Evolutionary conservation across 2,329 filamentous ascomycete genomes (phyloP).

Genomic region (Hypomyces perniciosus): DNA sequence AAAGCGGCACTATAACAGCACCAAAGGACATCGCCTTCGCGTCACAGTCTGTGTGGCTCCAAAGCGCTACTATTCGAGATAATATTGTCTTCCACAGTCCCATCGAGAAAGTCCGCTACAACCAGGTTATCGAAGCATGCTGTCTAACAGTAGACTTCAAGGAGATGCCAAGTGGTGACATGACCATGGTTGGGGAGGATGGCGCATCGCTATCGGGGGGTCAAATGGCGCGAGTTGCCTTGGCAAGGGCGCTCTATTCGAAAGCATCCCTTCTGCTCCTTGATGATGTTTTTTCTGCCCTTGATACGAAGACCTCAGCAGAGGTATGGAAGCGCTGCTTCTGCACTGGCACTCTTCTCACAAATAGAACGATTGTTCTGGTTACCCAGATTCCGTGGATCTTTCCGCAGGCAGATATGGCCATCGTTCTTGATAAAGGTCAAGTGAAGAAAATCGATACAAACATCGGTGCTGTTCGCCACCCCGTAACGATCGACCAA

Average conservation of each 20-base stretch:
- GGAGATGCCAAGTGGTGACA: conserved; percentile 44
- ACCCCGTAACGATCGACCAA: conserved; percentile 18
- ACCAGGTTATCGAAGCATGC: conserved; percentile 48
- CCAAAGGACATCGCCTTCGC: conserved; percentile 48
- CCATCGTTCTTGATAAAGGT: conserved; percentile 39
- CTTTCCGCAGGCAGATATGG: conserved; percentile 41
- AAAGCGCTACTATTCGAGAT: conserved; percentile 46
- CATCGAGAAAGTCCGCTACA: conserved; percentile 46
- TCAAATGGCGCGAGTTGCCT: conserved; percentile 47
- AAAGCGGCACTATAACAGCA: conserved; percentile 40
- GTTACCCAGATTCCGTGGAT: conserved; percentile 51
- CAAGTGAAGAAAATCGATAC: conserved; percentile 31
- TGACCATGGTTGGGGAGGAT: conserved; percentile 46
- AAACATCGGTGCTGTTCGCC: conserved; percentile 38
- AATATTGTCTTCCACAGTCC: conserved; percentile 48
- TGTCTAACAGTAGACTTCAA: conserved; percentile 44
- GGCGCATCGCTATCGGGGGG: conserved; percentile 49
- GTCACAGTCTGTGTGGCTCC: conserved; percentile 50
- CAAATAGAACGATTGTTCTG: conserved; percentile 46
- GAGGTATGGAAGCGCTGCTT: conserved; percentile 50
- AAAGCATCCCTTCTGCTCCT: conserved; percentile 47
- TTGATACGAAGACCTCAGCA: conserved; percentile 51
- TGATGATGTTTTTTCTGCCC: conserved; percentile 52
- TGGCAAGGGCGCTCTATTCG: conserved; percentile 51
- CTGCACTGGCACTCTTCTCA: conserved; percentile 43